Evolutionary conservation across 2,329 filamentous ascomycete genomes (phyloP).

Genomic region (Penicillium sp.): DNA sequence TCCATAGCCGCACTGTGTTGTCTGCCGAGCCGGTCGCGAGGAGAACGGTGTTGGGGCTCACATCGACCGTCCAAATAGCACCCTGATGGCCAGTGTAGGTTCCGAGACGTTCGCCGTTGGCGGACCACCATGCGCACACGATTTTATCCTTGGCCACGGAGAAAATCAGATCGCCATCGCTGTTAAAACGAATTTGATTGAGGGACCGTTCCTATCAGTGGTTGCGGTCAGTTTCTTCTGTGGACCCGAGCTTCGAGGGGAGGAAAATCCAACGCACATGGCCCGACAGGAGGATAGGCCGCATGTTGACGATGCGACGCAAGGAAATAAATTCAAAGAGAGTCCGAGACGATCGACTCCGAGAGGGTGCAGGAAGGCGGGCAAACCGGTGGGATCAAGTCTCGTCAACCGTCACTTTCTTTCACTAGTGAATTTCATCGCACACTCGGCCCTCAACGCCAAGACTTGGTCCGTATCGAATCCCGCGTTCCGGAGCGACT

Average conservation of each 20-base stretch:
- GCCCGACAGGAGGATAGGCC: slow-evolving; percentile 90
- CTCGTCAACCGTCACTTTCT: slow-evolving; percentile 27
- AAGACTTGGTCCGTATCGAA: slow-evolving; percentile 28
- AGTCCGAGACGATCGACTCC: slow-evolving; percentile 19
- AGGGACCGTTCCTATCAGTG: slow-evolving; percentile 70
- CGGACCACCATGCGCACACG: slow-evolving; percentile 93
- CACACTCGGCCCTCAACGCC: slow-evolving; percentile 35
- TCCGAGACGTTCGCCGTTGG: slow-evolving; percentile 95
- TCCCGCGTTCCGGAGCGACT: slow-evolving; percentile 17
- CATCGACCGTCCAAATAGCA: slow-evolving; percentile 97
- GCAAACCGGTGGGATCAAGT: slow-evolving; percentile 28
- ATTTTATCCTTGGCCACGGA: slow-evolving; percentile 94
- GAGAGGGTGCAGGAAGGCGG: slow-evolving; percentile 20
- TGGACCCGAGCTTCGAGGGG: slow-evolving; percentile 17
- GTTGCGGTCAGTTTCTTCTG: slow-evolving; percentile 20
- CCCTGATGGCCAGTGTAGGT: slow-evolving; percentile 96
- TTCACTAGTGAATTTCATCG: slow-evolving; percentile 39
- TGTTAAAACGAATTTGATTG: slow-evolving; percentile 92
- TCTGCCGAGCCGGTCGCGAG: slow-evolving; percentile 94
- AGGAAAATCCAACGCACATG: slow-evolving; percentile 55
- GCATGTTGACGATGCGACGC: slow-evolving; percentile 60
- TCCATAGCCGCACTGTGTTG: slow-evolving; percentile 97
- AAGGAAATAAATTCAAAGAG: slow-evolving; percentile 16
- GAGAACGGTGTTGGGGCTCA: slow-evolving; percentile 84
- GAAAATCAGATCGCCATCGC: slow-evolving; percentile 94